These are phyloP conservation scores for Sanghuangporus baumii DNA, from an alignment of 1,284 basidiomycete species.

Conservation along the genomic window DNA sequence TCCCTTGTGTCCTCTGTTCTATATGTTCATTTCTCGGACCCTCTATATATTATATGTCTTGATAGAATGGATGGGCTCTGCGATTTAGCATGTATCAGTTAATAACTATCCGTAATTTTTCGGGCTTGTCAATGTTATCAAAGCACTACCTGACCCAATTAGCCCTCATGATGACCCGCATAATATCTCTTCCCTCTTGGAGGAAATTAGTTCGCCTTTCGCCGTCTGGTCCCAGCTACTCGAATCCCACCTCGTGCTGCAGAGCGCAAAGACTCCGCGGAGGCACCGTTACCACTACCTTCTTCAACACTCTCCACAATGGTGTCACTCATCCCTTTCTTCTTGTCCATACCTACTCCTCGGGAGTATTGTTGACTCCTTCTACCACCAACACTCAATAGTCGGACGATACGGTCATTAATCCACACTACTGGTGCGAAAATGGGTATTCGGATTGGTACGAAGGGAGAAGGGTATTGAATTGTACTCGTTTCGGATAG, in stretches of 20 bases:
- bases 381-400: slow-evolving; percentile 47
- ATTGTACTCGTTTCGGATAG: slow-evolving; percentile 31
- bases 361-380: slow-evolving; percentile 13
- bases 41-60: neutral
- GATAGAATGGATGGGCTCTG: neutral
- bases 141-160: neutral
- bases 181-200: too few relatives aligned
- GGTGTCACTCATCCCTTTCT: slow-evolving; percentile 34
- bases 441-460: slow-evolving; percentile 73
- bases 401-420: slow-evolving; percentile 64
- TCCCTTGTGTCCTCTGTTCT: neutral
- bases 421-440: slow-evolving; percentile 68
- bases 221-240: neutral
- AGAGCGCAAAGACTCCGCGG: neutral
- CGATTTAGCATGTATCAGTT: neutral
- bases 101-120: neutral
- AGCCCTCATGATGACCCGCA: neutral
- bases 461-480: slow-evolving; percentile 62
- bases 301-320: slow-evolving; percentile 48
- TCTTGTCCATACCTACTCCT: slow-evolving; percentile 15
- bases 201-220: neutral
- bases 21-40: neutral
- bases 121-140: neutral
- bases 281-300: slow-evolving; percentile 30
- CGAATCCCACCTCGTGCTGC: neutral